A percentile compares a stretch with the other conserved stretches of the same genome.
Conservation (phyloP, 129 eudicot genomes). For the Flaveria bidentis region DNA sequence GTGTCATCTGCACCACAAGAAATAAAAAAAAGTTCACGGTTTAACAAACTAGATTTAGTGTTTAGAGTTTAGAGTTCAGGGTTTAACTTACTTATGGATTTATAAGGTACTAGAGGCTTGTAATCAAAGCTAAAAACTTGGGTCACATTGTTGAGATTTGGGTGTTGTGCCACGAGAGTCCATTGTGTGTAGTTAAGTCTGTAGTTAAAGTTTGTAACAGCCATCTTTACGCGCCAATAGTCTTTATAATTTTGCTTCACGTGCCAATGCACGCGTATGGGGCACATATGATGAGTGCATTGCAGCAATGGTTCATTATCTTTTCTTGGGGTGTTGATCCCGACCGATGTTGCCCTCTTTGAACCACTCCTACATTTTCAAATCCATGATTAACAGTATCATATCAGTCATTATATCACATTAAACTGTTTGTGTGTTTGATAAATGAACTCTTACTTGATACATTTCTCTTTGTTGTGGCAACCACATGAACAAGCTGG, state of each 20-base stretch:
- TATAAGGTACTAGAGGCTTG: slow-evolving; percentile 78
- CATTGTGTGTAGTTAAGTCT: slow-evolving; percentile 71
- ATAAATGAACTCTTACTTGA: slow-evolving; percentile 47
- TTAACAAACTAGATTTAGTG: background rate
- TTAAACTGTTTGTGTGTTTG: background rate
- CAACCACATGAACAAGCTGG: slow-evolving; percentile 85
- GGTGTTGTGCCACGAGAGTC: slow-evolving; percentile 91
- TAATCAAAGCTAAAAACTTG: slow-evolving; percentile 89
- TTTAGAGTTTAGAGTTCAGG: background rate
- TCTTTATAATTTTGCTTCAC: slow-evolving; percentile 74
- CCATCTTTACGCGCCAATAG: slow-evolving; percentile 81
- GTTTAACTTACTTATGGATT: slow-evolving; percentile 68
- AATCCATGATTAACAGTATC: background rate
- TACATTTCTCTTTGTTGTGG: slow-evolving; percentile 61
- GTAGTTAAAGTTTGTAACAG: slow-evolving; percentile 76
- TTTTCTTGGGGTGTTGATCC: slow-evolving; percentile 72
- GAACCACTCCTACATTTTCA: slow-evolving; percentile 57
- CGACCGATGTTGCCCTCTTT: slow-evolving; percentile 40
- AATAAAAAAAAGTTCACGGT: background rate
- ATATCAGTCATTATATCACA: background rate
- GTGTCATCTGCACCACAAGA: slow-evolving; percentile 68
- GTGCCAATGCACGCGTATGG: slow-evolving; percentile 88
- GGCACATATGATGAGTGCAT: slow-evolving; percentile 93
- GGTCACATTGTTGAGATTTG: slow-evolving; percentile 81
- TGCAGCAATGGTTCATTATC: slow-evolving; percentile 68